Evolutionary conservation across 2,329 filamentous ascomycete species (phyloP).

Genomic region (Graphilbum ipis-grandicollis): DNA sequence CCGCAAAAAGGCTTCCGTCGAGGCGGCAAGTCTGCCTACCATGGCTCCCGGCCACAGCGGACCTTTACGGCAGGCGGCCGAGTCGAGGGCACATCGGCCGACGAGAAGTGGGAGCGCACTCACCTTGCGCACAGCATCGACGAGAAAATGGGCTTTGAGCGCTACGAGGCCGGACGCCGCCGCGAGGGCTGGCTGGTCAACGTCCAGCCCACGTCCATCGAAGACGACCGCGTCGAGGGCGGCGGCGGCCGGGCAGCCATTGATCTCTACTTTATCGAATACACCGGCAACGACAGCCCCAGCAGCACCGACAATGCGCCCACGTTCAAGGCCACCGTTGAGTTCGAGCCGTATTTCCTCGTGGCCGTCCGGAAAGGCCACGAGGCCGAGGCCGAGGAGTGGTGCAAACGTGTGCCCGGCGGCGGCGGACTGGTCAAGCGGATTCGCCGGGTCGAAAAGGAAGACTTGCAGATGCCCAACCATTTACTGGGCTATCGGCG

Average conservation of each 20-base stretch:
- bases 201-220: conserved; percentile 74
- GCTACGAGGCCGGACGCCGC: conserved; percentile 76
- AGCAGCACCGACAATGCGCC: conserved; percentile 56
- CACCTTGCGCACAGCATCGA: conserved; percentile 78
- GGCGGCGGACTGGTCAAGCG: conserved; percentile 69
- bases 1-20: conserved; percentile 48
- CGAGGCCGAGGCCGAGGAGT: conserved; percentile 92
- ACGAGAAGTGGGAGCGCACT: conserved; percentile 81
- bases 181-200: conserved; percentile 84
- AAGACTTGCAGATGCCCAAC: conserved; percentile 89
- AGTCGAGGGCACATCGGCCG: conserved; percentile 72
- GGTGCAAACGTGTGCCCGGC: conserved; percentile 59
- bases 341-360: conserved; percentile 94
- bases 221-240: conserved; percentile 69
- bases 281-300: conserved; percentile 68
- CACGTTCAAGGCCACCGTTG: conserved; percentile 89
- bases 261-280: conserved; percentile 89
- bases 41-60: conserved; percentile 43
- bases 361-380: conserved; percentile 76
- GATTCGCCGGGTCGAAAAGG: conserved; percentile 66
- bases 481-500: conserved; percentile 82
- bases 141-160: conserved; percentile 83
- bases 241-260: conserved; percentile 80
- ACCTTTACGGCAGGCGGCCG: conserved; percentile 68
- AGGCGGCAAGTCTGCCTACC: conserved; percentile 52